Evolutionary conservation across 2,329 filamentous ascomycete genomes (phyloP), one percentile per base, ranked within the genome.

Genomic region (Colletotrichum orbiculare): DNA sequence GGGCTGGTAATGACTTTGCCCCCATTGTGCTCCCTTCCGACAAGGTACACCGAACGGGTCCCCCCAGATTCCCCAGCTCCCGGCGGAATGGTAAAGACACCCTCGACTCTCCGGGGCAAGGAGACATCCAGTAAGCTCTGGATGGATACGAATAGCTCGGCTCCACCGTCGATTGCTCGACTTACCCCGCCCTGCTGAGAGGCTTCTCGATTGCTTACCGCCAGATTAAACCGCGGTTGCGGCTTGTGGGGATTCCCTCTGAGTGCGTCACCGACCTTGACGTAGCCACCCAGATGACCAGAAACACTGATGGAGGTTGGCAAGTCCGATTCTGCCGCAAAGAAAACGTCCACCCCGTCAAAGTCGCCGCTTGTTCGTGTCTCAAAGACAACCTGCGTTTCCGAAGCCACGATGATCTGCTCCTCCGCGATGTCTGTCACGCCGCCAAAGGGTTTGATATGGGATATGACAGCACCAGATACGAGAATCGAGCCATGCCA

Each of bases 361-460:
- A 72, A 74, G 60, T 75, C 72, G 1, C 74, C 74, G 43, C 72
- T 76, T 0, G 73, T 74, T 9, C 59, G 69, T 3, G 73, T 74
- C 34, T 66, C 50, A 47, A 73, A 75, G 10, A 54, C 33, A 8
- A 74, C 64, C 15, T 69, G 66, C 1, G 54, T 50, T 3, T 69
- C 61, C 0, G 67, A 69, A 6, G 49, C 45, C 12, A 53, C 35
- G 10, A 57, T 53, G 8, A 73, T 43, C 0, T 41, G 54, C 17
- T 71, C 71, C 42, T 73, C 71, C 0, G 70, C 68, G 4, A 68
- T 70, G 54, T 75, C 60, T 2, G 56, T 6, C 6, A 72, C 66
- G 8, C 71, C 71, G 8, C 74, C 74, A 43, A 76, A 72, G 2
- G 72, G 67, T 41, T 71, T 46, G 0, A 72, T 39, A 11, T 48